phyloP scores from a whole-genome alignment of 2,329 filamentous ascomycete species.

The Pestalotiopsis sp. region DNA sequence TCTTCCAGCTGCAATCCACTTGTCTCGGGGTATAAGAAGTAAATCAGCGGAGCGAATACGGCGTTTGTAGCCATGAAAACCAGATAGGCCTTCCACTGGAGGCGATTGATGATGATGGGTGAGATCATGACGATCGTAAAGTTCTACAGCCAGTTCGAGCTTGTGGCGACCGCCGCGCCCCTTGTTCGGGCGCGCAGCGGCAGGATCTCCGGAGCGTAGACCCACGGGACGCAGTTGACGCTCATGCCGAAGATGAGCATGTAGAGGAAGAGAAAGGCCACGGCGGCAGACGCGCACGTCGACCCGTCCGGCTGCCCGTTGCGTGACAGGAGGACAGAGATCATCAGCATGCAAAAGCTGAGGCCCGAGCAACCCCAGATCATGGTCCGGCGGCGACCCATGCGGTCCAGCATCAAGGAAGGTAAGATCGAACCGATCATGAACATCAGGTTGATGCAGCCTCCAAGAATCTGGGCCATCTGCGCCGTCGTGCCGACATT shows the following conservation, averaged over 20 bases:
- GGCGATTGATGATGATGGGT: slow-evolving; percentile 46
- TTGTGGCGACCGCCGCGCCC: slow-evolving; percentile 34
- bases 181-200: slow-evolving; percentile 34
- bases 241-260: slow-evolving; percentile 34
- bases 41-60: slow-evolving; percentile 42
- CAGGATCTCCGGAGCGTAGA: slow-evolving; percentile 38
- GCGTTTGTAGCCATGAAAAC: slow-evolving; percentile 55
- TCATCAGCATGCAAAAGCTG: slow-evolving; percentile 39
- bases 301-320: slow-evolving; percentile 13
- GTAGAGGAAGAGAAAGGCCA: slow-evolving; percentile 38
- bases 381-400: slow-evolving; percentile 44
- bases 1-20: slow-evolving; percentile 51
- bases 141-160: slow-evolving; percentile 39
- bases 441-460: slow-evolving; percentile 19
- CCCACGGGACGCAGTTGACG: slow-evolving; percentile 38
- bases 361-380: slow-evolving; percentile 40
- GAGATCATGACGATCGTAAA: slow-evolving; percentile 43
- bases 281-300: slow-evolving; percentile 21
- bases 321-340: slow-evolving; percentile 34
- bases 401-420: slow-evolving; percentile 35
- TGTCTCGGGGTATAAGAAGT: slow-evolving; percentile 56
- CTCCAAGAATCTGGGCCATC: slow-evolving; percentile 14
- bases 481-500: slow-evolving; percentile 12
- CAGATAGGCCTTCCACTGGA: slow-evolving; percentile 54
- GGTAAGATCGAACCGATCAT: slow-evolving; percentile 37